phyloP scores from a whole-genome alignment of 441 rosid genomes.

The Erodium trifolium region DNA sequence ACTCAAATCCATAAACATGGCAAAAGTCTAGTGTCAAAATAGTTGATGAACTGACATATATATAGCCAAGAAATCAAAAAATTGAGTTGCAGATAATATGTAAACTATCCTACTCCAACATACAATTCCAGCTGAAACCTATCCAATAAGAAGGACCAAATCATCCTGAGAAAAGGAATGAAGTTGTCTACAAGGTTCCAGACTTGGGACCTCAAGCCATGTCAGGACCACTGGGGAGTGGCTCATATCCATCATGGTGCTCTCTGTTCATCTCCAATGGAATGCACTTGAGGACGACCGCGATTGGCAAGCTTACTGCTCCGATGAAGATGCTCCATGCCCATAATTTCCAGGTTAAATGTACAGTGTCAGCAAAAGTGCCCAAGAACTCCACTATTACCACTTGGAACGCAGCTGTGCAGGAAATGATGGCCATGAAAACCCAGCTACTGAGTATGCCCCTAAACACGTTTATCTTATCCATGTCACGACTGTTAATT shows the following conservation, averaged over 20 bases:
- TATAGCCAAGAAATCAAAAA: neutral
- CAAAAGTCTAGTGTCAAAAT: neutral
- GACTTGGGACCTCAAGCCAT: conserved; percentile 27
- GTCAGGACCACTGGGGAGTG: conserved; percentile 52
- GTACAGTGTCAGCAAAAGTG: conserved; percentile 34
- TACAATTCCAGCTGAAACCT: conserved; percentile 8
- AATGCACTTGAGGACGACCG: conserved; percentile 49
- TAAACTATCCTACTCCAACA: conserved; percentile 5
- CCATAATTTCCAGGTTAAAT: conserved; percentile 35
- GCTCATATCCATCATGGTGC: conserved; percentile 45
- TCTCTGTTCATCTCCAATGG: conserved; percentile 25
- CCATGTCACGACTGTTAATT: conserved; percentile 44
- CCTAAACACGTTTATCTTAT: conserved; percentile 32
- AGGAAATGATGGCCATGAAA: conserved; percentile 27
- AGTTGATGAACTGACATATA: neutral
- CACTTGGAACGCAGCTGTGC: conserved; percentile 37
- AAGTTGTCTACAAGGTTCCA: neutral
- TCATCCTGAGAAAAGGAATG: neutral
- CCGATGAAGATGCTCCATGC: conserved; percentile 32
- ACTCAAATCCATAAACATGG: neutral
- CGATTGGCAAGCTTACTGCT: conserved; percentile 42
- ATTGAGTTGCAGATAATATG: neutral
- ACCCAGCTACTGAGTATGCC: conserved; percentile 38
- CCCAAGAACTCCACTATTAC: conserved; percentile 39
- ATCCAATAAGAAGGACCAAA: neutral